These are phyloP conservation scores for Colletotrichum sp. DNA, from an alignment of 2,329 filamentous ascomycete genomes.

Conservation along the genomic window DNA sequence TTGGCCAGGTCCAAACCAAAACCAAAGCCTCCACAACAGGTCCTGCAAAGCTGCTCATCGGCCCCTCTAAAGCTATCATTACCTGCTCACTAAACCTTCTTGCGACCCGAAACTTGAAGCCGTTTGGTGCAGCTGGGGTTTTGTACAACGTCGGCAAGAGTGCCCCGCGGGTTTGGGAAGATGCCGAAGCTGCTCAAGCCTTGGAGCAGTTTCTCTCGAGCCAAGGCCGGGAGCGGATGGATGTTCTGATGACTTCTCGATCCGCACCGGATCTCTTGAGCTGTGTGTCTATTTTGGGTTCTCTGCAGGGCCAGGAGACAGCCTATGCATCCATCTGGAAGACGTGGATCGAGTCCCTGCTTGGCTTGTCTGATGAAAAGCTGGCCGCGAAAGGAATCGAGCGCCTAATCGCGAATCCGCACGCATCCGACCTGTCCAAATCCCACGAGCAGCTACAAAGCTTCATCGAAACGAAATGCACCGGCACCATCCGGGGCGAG, in stretches of 20 bases:
- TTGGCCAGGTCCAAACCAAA: conserved; percentile 48
- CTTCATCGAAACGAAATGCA: conserved; percentile 38
- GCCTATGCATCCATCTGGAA: conserved; percentile 50
- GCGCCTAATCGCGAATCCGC: conserved; percentile 51
- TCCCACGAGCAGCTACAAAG: conserved; percentile 48
- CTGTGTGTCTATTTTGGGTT: conserved; percentile 63
- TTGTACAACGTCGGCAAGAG: conserved; percentile 33
- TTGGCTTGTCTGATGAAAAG: conserved; percentile 35
- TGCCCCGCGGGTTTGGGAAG: conserved; percentile 46
- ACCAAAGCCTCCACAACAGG: background rate
- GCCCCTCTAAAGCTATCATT: conserved; percentile 27
- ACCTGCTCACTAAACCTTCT: conserved; percentile 44
- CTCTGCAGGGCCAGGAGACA: conserved; percentile 40
- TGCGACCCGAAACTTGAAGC: conserved; percentile 59
- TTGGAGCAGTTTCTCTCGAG: conserved; percentile 49
- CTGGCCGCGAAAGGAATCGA: conserved; percentile 40
- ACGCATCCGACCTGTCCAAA: conserved; percentile 43
- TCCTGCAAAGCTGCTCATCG: conserved; percentile 31
- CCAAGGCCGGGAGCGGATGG: conserved; percentile 62
- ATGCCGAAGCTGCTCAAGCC: conserved; percentile 29
- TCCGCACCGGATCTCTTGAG: conserved; percentile 72
- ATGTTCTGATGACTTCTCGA: conserved; percentile 68
- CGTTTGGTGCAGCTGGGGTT: conserved; percentile 58
- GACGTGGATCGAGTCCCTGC: conserved; percentile 45
- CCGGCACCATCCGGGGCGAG: background rate